These are phyloP conservation scores for Brassica rapa DNA, from an alignment of 345 rosid genomes.

Conservation along the genomic window DNA sequence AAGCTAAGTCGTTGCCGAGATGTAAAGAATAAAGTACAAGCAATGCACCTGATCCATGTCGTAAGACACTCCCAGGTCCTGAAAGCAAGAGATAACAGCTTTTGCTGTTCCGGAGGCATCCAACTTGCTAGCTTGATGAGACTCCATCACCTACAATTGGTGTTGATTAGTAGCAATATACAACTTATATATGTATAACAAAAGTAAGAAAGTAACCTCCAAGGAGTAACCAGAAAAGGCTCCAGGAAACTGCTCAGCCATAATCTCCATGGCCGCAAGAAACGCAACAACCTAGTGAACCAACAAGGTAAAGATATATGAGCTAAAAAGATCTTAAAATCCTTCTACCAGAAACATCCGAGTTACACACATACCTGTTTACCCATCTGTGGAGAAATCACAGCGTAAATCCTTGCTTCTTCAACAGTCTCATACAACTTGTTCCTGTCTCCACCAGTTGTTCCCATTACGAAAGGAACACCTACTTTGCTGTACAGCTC, in stretches of 20 bases:
- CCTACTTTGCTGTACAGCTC: conserved; percentile 87
- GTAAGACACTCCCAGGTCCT: conserved; percentile 83
- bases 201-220: conserved; percentile 48
- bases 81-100: conserved; percentile 93
- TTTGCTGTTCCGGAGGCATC: conserved; percentile 97
- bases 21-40: not conserved
- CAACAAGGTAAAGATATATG: conserved; percentile 26
- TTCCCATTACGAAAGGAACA: conserved; percentile 97
- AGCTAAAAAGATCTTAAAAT: conserved; percentile 15
- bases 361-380: conserved; percentile 58
- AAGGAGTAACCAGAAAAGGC: conserved; percentile 91
- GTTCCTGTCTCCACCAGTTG: conserved; percentile 91
- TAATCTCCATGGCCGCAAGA: conserved; percentile 95
- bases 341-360: not conserved
- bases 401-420: conserved; percentile 70
- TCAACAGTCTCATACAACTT: conserved; percentile 68
- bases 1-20: not conserved
- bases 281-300: conserved; percentile 84
- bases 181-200: not conserved
- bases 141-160: conserved; percentile 80
- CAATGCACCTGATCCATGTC: conserved; percentile 70
- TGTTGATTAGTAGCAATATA: not conserved
- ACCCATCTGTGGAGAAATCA: conserved; percentile 99
- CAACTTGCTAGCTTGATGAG: conserved; percentile 88
- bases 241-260: conserved; percentile 96